Percentiles rank a stretch among this genome's conserved stretches.
phyloP scores from a whole-genome alignment of 2,329 filamentous ascomycete genomes.

The Sarocladiaceae sp. region DNA sequence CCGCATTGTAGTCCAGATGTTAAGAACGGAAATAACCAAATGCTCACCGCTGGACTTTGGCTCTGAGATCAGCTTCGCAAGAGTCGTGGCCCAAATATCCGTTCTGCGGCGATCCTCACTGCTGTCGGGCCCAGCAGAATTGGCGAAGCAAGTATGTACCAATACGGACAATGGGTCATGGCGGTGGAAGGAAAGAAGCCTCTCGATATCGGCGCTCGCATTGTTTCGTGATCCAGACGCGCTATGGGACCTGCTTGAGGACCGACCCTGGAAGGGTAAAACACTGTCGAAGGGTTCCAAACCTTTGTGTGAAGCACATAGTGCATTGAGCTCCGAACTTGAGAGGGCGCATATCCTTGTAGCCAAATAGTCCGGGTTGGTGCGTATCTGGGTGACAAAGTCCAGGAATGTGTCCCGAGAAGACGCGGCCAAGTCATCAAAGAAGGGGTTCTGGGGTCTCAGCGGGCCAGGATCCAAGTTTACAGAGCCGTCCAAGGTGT shows the following conservation, averaged over 20 bases:
- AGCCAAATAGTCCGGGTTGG: conserved; percentile 84
- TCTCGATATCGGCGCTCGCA: conserved; percentile 66
- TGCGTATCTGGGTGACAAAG: conserved; percentile 78
- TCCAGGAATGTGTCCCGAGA: conserved; percentile 71
- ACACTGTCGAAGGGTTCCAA: conserved; percentile 82
- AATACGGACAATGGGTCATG: conserved; percentile 82
- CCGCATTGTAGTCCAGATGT: conserved; percentile 80
- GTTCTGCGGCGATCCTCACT: conserved; percentile 75
- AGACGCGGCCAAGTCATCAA: conserved; percentile 71
- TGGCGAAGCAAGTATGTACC: conserved; percentile 85
- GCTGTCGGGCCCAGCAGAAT: conserved; percentile 76
- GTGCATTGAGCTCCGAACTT: conserved; percentile 68
- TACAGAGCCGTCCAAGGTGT: conserved; percentile 44
- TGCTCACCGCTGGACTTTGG: conserved; percentile 73
- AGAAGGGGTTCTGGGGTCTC: conserved; percentile 49
- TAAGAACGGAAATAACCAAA: conserved; percentile 78
- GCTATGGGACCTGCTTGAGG: conserved; percentile 40
- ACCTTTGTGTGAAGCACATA: conserved; percentile 74
- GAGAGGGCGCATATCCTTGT: conserved; percentile 73
- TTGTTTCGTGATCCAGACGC: conserved; percentile 38
- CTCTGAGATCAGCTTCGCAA: conserved; percentile 76
- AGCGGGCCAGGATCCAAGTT: conserved; percentile 29
- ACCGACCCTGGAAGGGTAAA: conserved; percentile 61
- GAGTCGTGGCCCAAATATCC: conserved; percentile 83
- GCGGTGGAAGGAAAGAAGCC: conserved; percentile 82